These are phyloP conservation scores for Pichia terricola DNA, from an alignment of 1,139 yeast species.

Conservation along the genomic window DNA sequence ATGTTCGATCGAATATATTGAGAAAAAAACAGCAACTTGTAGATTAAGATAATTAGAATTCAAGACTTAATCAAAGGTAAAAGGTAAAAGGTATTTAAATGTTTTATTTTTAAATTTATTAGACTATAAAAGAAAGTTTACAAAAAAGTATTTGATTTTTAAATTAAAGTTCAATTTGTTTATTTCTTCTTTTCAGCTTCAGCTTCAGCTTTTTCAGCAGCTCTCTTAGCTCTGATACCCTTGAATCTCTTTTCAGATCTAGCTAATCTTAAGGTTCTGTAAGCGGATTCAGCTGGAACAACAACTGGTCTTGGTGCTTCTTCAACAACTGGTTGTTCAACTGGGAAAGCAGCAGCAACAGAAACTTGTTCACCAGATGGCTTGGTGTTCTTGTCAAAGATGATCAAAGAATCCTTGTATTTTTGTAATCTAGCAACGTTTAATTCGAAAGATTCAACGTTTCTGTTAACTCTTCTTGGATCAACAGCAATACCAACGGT, in stretches of 20 bases:
- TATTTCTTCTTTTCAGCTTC: slow-evolving; percentile 98
- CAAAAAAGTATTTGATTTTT: too few relatives aligned
- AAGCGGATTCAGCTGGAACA: slow-evolving; percentile 79
- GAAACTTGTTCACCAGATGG: slow-evolving; percentile 69
- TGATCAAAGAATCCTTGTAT: slow-evolving; percentile 91
- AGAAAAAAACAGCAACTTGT: too few relatives aligned
- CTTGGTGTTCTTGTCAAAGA: slow-evolving; percentile 81
- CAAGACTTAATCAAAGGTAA: too few relatives aligned
- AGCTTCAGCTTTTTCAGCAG: slow-evolving; percentile 94
- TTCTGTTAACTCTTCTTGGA: slow-evolving; percentile 99
- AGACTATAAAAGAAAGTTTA: background rate
- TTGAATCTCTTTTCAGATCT: slow-evolving; percentile 87
- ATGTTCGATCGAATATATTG: too few relatives aligned
- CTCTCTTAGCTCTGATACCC: slow-evolving; percentile 98
- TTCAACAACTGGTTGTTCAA: slow-evolving; percentile 68
- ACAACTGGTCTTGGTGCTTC: slow-evolving; percentile 86
- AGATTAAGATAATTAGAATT: too few relatives aligned
- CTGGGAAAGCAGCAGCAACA: slow-evolving; percentile 83
- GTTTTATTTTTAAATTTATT: too few relatives aligned
- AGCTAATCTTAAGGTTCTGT: slow-evolving; percentile 91
- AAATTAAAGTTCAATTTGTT: too few relatives aligned
- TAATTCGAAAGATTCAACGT: slow-evolving; percentile 87
- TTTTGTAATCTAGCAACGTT: slow-evolving; percentile 96
- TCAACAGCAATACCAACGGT: slow-evolving; percentile 98
- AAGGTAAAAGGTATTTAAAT: too few relatives aligned